Evolutionary conservation across 257 asterid genomes (phyloP).

Genomic region (Solanum appendiculatum): DNA sequence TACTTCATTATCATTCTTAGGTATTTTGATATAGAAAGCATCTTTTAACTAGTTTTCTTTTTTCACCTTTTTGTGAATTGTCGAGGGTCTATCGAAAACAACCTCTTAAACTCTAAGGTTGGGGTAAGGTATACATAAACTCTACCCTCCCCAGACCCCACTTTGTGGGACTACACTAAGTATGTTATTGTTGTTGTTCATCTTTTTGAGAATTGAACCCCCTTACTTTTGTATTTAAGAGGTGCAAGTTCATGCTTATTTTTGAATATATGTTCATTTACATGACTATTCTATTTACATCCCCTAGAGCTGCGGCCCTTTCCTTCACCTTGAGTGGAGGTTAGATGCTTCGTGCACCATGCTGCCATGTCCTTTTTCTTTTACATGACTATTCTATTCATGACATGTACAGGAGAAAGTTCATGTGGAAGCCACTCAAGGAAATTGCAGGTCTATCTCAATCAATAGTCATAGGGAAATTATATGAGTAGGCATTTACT

Average conservation of each 20-base stretch:
- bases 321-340: background rate
- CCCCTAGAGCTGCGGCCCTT: background rate
- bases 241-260: background rate
- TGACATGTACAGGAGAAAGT: slow-evolving; percentile 53
- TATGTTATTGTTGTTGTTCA: background rate
- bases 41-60: background rate
- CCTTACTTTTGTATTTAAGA: background rate
- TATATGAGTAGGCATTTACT: background rate
- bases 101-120: background rate
- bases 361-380: background rate
- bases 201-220: background rate
- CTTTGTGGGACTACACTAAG: background rate
- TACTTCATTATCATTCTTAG: background rate
- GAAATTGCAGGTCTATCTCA: slow-evolving; percentile 55
- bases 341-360: background rate
- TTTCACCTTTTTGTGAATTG: background rate
- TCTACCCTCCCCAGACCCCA: background rate
- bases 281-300: background rate
- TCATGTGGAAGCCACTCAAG: slow-evolving; percentile 77
- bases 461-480: background rate
- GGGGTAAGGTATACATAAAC: background rate
- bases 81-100: background rate
- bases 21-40: background rate
- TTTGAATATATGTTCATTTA: background rate
- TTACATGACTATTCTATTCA: background rate